Conservation (phyloP, 1,139 yeast genomes). For the Yamadazyma jaroonii region DNA sequence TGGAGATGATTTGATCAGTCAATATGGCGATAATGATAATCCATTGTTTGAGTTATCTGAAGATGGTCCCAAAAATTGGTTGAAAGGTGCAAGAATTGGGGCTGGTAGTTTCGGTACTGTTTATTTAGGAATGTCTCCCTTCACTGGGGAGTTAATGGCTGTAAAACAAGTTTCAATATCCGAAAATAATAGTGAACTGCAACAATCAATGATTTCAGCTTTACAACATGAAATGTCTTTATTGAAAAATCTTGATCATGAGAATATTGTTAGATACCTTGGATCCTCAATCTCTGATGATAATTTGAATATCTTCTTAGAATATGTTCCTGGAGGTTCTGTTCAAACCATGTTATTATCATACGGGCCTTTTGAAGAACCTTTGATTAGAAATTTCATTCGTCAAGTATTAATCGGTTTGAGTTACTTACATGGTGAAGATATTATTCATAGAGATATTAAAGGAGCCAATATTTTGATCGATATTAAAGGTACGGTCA, state of each 20-base stretch:
- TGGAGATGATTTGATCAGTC: slow-evolving; percentile 16
- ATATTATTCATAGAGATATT: slow-evolving; percentile 86
- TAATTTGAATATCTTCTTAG: slow-evolving; percentile 77
- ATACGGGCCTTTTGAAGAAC: slow-evolving; percentile 92
- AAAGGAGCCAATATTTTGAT: slow-evolving; percentile 91
- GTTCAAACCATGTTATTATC: slow-evolving; percentile 81
- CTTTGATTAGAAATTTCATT: slow-evolving; percentile 77
- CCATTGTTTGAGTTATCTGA: slow-evolving; percentile 21
- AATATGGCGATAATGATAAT: slow-evolving; percentile 12
- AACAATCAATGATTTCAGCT: slow-evolving; percentile 72
- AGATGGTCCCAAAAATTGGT: slow-evolving; percentile 74
- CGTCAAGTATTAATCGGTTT: slow-evolving; percentile 83
- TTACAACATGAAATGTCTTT: slow-evolving; percentile 80
- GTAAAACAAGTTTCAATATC: slow-evolving; percentile 88
- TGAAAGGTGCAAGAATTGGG: slow-evolving; percentile 89
- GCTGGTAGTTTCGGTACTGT: slow-evolving; percentile 96
- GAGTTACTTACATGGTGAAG: slow-evolving; percentile 74
- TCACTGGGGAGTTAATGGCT: slow-evolving; percentile 95
- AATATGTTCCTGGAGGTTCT: slow-evolving; percentile 97
- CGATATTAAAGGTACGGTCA: slow-evolving; percentile 87
- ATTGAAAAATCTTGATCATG: slow-evolving; percentile 79
- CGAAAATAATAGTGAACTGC: slow-evolving; percentile 42
- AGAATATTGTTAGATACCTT: slow-evolving; percentile 84
- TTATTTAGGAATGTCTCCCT: slow-evolving; percentile 85
- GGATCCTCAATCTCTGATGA: slow-evolving; percentile 79